Percentiles rank a stretch among this genome's conserved stretches.
Evolutionary conservation across 495 filamentous ascomycete genomes (phyloP).

Genomic region (Neurospora hispaniola): DNA sequence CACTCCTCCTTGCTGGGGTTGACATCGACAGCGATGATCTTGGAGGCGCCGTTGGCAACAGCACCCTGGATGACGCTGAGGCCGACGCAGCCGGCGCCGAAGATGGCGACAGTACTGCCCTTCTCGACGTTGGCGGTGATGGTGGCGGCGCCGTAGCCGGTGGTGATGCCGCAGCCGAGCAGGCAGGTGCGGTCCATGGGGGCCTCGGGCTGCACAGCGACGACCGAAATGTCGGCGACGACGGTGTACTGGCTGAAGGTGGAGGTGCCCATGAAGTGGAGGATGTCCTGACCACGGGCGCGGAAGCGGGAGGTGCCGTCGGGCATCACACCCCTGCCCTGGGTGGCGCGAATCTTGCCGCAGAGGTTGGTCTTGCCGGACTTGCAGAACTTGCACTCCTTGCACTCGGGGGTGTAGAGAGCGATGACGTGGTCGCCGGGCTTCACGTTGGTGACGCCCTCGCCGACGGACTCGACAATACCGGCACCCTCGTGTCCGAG

Average conservation of each 20-base stretch:
- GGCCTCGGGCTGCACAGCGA: slow-evolving; percentile 82
- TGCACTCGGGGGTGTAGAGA: slow-evolving; percentile 95
- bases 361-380: slow-evolving; percentile 99
- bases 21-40: slow-evolving; percentile 93
- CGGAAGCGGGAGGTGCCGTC: slow-evolving; percentile 94
- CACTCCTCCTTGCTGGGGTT: slow-evolving; percentile 89
- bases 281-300: slow-evolving; percentile 82
- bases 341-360: slow-evolving; percentile 96
- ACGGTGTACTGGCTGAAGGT: slow-evolving; percentile 99
- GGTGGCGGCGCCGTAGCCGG: slow-evolving; percentile 90
- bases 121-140: slow-evolving; percentile 86
- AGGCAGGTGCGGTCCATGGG: slow-evolving; percentile 93
- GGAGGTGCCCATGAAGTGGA: slow-evolving; percentile 98
- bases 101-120: slow-evolving; percentile 84
- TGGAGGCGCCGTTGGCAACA: slow-evolving; percentile 72
- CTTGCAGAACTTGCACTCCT: slow-evolving; percentile 98
- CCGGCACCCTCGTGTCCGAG: slow-evolving; percentile 96
- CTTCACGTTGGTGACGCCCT: slow-evolving; percentile 91
- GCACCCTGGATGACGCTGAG: slow-evolving; percentile 91
- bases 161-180: slow-evolving; percentile 96
- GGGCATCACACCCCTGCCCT: slow-evolving; percentile 93
- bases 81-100: slow-evolving; percentile 93
- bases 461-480: slow-evolving; percentile 91
- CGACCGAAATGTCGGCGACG: slow-evolving; percentile 95
- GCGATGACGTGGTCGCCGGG: slow-evolving; percentile 87